phyloP scores from a whole-genome alignment of 352 stramenopile species.

The Phytopythium sindhum region DNA sequence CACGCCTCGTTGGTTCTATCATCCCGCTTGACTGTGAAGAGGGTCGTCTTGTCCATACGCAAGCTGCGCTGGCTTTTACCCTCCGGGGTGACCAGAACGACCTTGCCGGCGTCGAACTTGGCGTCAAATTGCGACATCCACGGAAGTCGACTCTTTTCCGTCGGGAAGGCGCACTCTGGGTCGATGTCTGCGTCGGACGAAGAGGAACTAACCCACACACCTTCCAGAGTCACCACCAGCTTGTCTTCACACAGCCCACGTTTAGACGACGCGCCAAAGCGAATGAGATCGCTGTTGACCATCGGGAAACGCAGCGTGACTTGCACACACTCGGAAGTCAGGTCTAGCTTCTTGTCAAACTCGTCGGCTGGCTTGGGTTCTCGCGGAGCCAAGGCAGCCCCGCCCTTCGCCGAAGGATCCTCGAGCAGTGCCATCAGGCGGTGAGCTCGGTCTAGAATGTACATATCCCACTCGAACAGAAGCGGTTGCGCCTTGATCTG shows the following conservation, averaged over 20 bases:
- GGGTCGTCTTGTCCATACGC: conserved; percentile 35
- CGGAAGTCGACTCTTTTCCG: conserved; percentile 21
- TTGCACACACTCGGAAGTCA: conserved; percentile 71
- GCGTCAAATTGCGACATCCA: conserved; percentile 72
- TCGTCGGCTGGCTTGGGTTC: conserved; percentile 10
- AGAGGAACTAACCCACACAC: conserved; percentile 44
- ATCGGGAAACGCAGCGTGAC: conserved; percentile 80
- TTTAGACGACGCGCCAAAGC: conserved; percentile 73
- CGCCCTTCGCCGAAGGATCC: conserved; percentile 31
- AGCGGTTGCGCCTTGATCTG: conserved; percentile 73
- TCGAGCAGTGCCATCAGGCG: conserved; percentile 72
- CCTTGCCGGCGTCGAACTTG: conserved; percentile 48
- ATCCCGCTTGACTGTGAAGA: conserved; percentile 39
- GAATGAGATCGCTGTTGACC: conserved; percentile 80
- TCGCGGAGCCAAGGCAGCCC: conserved; percentile 8
- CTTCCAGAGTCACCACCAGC: conserved; percentile 63
- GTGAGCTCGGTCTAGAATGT: conserved; percentile 75
- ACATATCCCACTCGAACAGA: conserved; percentile 85
- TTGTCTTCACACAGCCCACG: conserved; percentile 82
- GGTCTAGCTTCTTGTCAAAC: conserved; percentile 56
- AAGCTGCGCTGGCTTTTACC: conserved; percentile 50
- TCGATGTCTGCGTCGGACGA: conserved; percentile 12
- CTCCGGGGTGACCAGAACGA: conserved; percentile 46
- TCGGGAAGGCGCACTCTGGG: conserved; percentile 1
- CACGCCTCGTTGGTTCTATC: conserved; percentile 34